Evolutionary conservation across 169 alveolate genomes (phyloP).

Genomic region (Eimeria sp.): DNA sequence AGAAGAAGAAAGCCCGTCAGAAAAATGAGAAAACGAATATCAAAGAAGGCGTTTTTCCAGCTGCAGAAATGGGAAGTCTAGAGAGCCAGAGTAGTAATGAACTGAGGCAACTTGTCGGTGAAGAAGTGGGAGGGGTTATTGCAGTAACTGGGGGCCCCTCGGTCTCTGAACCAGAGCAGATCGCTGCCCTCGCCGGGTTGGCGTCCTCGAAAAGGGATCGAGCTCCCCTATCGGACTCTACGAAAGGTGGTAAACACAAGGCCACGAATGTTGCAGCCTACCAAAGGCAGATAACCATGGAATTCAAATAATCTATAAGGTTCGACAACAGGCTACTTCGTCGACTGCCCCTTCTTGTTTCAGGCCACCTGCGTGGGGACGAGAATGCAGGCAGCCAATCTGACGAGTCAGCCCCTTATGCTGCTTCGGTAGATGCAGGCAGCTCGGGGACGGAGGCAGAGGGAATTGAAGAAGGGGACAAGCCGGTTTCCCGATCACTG

Average conservation of each 20-base stretch:
- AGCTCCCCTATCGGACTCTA: not conserved
- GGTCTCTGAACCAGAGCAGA: constrained; percentile 27
- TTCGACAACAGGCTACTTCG: not conserved
- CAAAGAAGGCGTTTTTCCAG: not conserved
- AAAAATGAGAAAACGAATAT: not conserved
- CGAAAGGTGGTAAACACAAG: not conserved
- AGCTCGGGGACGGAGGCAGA: not conserved
- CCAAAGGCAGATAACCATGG: not conserved
- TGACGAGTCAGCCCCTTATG: not conserved
- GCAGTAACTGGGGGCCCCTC: constrained; percentile 36
- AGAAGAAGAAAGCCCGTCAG: not conserved
- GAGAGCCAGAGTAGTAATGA: constrained; percentile 10
- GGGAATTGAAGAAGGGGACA: not conserved
- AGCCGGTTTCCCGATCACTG: not conserved
- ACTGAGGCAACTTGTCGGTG: not conserved
- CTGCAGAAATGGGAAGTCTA: constrained; percentile 6
- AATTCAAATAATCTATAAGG: not conserved
- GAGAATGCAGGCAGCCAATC: not conserved
- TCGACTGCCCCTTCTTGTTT: not conserved
- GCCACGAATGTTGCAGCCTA: not conserved
- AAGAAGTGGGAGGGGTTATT: constrained; percentile 35
- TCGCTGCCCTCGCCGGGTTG: constrained; percentile 54
- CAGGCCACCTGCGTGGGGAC: not conserved
- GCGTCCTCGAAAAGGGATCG: constrained; percentile 17
- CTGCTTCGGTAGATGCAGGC: not conserved